A percentile compares a stretch with the other conserved stretches of the same genome.
Evolutionary conservation across 2,329 filamentous ascomycete genomes (phyloP).

Genomic region (Sporothrix schenckii): DNA sequence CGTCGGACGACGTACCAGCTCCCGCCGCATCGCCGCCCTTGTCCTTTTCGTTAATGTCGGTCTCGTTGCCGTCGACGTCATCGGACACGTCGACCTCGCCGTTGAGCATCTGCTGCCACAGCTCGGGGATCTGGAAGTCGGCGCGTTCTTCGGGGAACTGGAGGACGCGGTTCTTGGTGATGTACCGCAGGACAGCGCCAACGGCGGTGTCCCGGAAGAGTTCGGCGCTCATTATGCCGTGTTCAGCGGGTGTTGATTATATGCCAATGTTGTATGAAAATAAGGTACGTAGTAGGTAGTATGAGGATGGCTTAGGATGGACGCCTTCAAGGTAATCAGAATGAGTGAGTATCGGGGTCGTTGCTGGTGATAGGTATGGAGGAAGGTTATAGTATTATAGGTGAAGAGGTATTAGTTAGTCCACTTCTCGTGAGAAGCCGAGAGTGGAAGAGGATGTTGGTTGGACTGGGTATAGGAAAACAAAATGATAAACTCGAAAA

Average conservation of each 20-base stretch:
- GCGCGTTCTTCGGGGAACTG: conserved; percentile 70
- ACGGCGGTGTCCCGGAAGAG: conserved; percentile 37
- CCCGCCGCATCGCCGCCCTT: neutral
- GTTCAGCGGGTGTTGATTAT: neutral
- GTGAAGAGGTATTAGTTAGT: neutral
- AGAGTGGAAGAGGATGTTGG: neutral
- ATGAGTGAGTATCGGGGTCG: neutral
- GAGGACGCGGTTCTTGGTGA: conserved; percentile 40
- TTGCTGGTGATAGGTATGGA: neutral
- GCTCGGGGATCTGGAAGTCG: conserved; percentile 64
- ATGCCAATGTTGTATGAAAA: neutral
- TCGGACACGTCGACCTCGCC: conserved; percentile 62
- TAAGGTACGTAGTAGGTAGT: neutral
- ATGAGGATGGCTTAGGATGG: neutral
- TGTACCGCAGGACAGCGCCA: conserved; percentile 40
- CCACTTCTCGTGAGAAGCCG: conserved; percentile 9
- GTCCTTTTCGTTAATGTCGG: conserved; percentile 14
- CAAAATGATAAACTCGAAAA: neutral
- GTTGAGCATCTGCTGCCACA: conserved; percentile 70
- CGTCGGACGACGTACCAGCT: conserved; percentile 30
- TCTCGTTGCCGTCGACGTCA: conserved; percentile 59
- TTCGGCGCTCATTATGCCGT: conserved; percentile 27
- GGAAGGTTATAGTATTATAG: neutral
- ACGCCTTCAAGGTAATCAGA: neutral
- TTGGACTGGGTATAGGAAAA: neutral